Percentiles rank a stretch among this genome's conserved stretches.
Evolutionary conservation across 2,329 filamentous ascomycete genomes (phyloP).

Genomic region (Claviceps quebecensis): DNA sequence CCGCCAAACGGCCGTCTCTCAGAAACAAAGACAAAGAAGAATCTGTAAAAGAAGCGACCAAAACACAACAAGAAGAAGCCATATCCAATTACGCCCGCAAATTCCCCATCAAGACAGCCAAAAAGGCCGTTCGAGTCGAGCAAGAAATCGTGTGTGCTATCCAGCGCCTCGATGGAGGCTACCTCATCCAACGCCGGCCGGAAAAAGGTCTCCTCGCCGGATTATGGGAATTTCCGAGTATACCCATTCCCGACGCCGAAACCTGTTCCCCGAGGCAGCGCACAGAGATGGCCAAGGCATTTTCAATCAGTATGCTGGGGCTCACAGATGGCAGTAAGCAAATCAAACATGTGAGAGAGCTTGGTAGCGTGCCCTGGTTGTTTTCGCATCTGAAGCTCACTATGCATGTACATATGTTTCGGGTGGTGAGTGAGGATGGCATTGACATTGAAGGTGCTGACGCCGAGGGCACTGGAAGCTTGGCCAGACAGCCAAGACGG

Average conservation of each 20-base stretch:
- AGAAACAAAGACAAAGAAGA: background rate
- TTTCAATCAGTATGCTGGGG: constrained; percentile 11
- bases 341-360: constrained; percentile 22
- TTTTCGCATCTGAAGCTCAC: constrained; percentile 43
- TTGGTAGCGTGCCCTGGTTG: constrained; percentile 41
- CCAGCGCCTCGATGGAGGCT: constrained; percentile 27
- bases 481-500: constrained; percentile 11
- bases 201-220: constrained; percentile 40
- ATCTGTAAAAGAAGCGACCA: constrained; percentile 4
- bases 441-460: background rate
- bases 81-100: constrained; percentile 31
- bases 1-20: background rate
- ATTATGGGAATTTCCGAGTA: constrained; percentile 42
- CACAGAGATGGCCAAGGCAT: constrained; percentile 21
- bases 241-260: constrained; percentile 15
- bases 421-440: constrained; percentile 13
- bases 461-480: background rate
- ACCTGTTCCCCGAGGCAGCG: constrained; percentile 17
- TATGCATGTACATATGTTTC: constrained; percentile 43
- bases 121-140: constrained; percentile 38
- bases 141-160: constrained; percentile 41
- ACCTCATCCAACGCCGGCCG: constrained; percentile 36
- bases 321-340: background rate
- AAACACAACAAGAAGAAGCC: constrained; percentile 20
- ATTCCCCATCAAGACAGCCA: constrained; percentile 36